These are phyloP conservation scores for Evansstolkia leycettana DNA, from an alignment of 495 filamentous ascomycete genomes.

Conservation along the genomic window DNA sequence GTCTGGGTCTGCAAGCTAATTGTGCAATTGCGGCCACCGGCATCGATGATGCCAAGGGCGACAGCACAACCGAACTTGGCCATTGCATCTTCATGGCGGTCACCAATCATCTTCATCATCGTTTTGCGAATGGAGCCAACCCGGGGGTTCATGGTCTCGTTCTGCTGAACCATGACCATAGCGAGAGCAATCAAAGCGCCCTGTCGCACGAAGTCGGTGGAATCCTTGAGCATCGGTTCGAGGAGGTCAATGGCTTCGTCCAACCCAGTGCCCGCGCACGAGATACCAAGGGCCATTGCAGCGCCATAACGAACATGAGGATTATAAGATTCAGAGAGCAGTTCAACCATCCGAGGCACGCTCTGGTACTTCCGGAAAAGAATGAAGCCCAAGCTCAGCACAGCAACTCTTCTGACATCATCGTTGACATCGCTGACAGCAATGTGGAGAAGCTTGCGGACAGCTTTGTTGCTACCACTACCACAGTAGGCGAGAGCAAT, in stretches of 20 bases:
- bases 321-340: constrained; percentile 96
- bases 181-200: constrained; percentile 89
- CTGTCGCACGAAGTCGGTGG: constrained; percentile 95
- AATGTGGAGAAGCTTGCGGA: constrained; percentile 91
- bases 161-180: constrained; percentile 98
- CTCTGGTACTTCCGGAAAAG: constrained; percentile 95
- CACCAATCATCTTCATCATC: constrained; percentile 80
- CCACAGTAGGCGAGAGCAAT: constrained; percentile 96
- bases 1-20: constrained; percentile 96
- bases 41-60: constrained; percentile 94
- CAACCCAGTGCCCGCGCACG: constrained; percentile 90
- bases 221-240: constrained; percentile 99
- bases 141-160: constrained; percentile 89
- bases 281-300: constrained; percentile 96
- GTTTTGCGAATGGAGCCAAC: constrained; percentile 71
- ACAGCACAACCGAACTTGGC: constrained; percentile 94
- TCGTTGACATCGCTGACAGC: constrained; percentile 98
- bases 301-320: constrained; percentile 97
- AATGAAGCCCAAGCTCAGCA: constrained; percentile 97
- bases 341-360: constrained; percentile 98
- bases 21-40: constrained; percentile 95
- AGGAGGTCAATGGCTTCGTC: constrained; percentile 95
- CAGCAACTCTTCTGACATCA: constrained; percentile 91
- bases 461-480: constrained; percentile 95
- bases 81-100: constrained; percentile 98